Conservation (phyloP, 495 filamentous ascomycete species). For the Neurospora sublineolata region DNA sequence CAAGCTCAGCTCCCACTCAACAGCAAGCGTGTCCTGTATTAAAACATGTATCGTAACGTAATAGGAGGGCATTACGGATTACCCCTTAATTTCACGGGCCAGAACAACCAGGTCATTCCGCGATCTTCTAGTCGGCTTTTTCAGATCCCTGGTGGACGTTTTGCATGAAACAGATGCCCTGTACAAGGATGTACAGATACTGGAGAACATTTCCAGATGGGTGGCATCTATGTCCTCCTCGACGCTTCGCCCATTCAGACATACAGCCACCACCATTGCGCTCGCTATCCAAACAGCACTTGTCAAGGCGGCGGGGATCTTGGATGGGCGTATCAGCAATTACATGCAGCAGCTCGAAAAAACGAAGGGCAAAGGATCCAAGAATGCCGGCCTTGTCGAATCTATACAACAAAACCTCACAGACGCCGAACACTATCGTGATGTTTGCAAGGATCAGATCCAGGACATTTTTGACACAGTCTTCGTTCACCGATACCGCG, state of each 20-base stretch:
- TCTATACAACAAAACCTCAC: conserved; percentile 55
- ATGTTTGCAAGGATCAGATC: conserved; percentile 53
- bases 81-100: conserved; percentile 77
- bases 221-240: conserved; percentile 76
- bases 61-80: conserved; percentile 68
- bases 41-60: conserved; percentile 18
- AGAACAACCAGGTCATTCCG: conserved; percentile 65
- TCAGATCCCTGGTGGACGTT: conserved; percentile 57
- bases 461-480: conserved; percentile 78
- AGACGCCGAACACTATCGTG: conserved; percentile 51
- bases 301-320: conserved; percentile 58
- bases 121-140: conserved; percentile 63
- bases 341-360: conserved; percentile 72
- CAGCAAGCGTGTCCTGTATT: background rate
- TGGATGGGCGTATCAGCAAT: conserved; percentile 53
- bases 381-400: conserved; percentile 42
- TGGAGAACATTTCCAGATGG: conserved; percentile 83
- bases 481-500: conserved; percentile 89
- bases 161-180: conserved; percentile 64
- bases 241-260: conserved; percentile 72
- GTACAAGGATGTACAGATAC: conserved; percentile 59
- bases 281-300: conserved; percentile 64
- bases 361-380: conserved; percentile 61
- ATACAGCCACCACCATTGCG: conserved; percentile 76
- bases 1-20: background rate